Evolutionary conservation across 2,329 filamentous ascomycete species (phyloP), one percentile per base, ranked within the genome.

Genomic region (Xylaria sp.): DNA sequence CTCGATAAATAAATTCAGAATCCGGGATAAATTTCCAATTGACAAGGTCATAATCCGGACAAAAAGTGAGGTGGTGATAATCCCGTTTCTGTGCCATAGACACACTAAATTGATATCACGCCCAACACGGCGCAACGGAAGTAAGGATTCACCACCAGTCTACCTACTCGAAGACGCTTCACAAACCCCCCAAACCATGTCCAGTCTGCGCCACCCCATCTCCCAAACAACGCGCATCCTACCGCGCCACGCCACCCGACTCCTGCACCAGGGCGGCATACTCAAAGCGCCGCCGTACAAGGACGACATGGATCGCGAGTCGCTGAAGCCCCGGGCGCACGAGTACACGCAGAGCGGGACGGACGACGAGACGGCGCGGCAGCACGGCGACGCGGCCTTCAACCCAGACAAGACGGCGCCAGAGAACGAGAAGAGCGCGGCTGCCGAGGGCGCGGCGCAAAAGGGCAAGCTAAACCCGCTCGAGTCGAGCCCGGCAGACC

Each of bases 281-380:
- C 39, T 72, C 12, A 70, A 71, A 8, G 50, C 70, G 3, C 77
- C 70, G 3, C 77, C 85, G 3, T 85, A 85, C 78, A 88, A 88
- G 70, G 81, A 86, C 73, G 79, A 82, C 59, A 83, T 86, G 71
- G 85, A 90, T 76, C 86, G 88, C 60, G 85, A 90, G 70, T 84
- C 85, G 2, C 84, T 97, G 39, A 87, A 91, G 67, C 89, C 91
- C 0, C 84, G 87, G 39, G 80, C 86, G 2, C 88, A 85, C 62
- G 92, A 97, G 77, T 88, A 90, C 79, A 88, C 88, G 65, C 88
- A 90, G 76, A 89, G 88, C 58, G 91, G 88, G 3, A 88, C 87
- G 0, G 92, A 91, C 73, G 83, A 89, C 54, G 84, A 87, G 51
- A 81, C 82, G 12, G 85, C 89, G 0, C 85, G 89, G 0, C 84